Evolutionary conservation across 1,284 basidiomycete genomes (phyloP).

Genomic region (Mycena citricolor): DNA sequence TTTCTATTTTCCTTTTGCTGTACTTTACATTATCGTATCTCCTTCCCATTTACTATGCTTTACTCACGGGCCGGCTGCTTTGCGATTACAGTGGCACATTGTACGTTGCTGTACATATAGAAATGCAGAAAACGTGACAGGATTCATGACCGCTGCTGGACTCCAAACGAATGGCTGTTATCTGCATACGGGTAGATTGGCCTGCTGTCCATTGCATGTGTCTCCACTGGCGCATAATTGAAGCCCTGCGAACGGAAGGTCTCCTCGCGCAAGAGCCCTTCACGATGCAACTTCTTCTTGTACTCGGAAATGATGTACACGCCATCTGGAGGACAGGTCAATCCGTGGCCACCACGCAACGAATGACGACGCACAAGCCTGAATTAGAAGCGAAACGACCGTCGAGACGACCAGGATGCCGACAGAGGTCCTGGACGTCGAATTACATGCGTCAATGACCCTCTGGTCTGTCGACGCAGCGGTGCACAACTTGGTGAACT

Average conservation of each 20-base stretch:
- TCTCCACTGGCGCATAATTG: background rate
- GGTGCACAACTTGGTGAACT: constrained; percentile 13
- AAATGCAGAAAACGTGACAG: too few relatives aligned
- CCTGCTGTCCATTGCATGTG: background rate
- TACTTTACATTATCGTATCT: too few relatives aligned
- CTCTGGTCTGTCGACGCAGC: constrained; percentile 23
- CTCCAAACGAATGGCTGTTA: constrained; percentile 16
- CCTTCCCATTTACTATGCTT: too few relatives aligned
- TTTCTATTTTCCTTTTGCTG: too few relatives aligned
- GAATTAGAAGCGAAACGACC: constrained; percentile 34
- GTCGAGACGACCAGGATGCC: constrained; percentile 29
- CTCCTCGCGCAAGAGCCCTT: constrained; percentile 10
- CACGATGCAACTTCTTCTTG: constrained; percentile 28
- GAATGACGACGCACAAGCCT: constrained; percentile 40
- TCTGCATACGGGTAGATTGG: constrained; percentile 15
- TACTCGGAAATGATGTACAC: constrained; percentile 37
- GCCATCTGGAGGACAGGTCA: constrained; percentile 33
- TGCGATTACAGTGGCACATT: too few relatives aligned
- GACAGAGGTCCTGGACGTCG: constrained; percentile 11
- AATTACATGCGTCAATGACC: constrained; percentile 30
- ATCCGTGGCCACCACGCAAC: too few relatives aligned
- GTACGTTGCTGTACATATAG: too few relatives aligned
- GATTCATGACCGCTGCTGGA: too few relatives aligned
- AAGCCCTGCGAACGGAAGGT: constrained; percentile 10
- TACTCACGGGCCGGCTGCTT: too few relatives aligned